Evolutionary conservation across 176 grass and related monocot genomes (phyloP), one percentile per base, ranked within the genome.

Genomic region (Bromus sterilis): DNA sequence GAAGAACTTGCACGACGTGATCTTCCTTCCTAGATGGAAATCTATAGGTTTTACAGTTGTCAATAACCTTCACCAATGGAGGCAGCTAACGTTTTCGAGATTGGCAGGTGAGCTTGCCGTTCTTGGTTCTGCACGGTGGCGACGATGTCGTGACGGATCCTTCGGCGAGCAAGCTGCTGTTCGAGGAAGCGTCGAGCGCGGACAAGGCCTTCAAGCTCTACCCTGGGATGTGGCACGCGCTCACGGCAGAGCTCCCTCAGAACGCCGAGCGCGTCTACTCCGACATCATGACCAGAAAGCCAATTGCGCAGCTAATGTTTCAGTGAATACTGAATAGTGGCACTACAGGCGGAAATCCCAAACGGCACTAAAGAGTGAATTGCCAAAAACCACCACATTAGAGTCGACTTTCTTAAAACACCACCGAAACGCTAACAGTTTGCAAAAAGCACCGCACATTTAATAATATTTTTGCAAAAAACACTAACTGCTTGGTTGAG

Each of bases 161-260:
- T 41, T 79, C 70, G 1, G 82, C 37, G 42, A 97, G 91, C 82
- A 87, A 91, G 51, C 14, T 83, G 42, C 53, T 93, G 31, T 88
- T 86, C 29, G 91, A 97, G 76, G 68, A 85, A 61, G 91, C 91
- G 4, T 77, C 83, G 1, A 93, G 91, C 75, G 28, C 25, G 18
- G 94, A 93, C 56, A 97, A 97, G 57, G 77, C 70, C 26, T 86
- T 97, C 51, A 97, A 93, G 82, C 74, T 96, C 16, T 93, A 96
- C 34, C 85, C 90, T 13, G 90, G 93, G 20, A 92, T 92, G 90
- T 96, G 82, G 93, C 93, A 90, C 58, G 90, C 85, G 1, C 82
- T 93, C 46, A 73, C 39, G 9, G 87, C 84, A 18, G 93, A 96
- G 60, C 26, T 84, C 16, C 88, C 62, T 21, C 82, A 86, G 9